These are phyloP conservation scores for Fraxinus pennsylvanica DNA, from an alignment of 257 asterid genomes.

Conservation along the genomic window DNA sequence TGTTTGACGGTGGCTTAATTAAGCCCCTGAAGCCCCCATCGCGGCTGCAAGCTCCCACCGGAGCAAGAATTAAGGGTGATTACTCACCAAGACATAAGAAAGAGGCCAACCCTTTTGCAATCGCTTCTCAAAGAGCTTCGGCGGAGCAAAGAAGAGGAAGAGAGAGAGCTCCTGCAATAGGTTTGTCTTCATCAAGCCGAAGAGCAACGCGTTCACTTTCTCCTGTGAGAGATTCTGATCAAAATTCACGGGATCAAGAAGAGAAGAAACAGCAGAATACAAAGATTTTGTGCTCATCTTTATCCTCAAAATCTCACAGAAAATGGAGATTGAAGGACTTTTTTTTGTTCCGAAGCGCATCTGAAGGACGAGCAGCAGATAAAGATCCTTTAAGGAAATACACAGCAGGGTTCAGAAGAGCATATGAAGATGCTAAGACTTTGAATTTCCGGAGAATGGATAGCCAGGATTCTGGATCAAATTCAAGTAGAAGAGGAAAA, in stretches of 20 bases:
- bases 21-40: constrained; percentile 47
- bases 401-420: constrained; percentile 27
- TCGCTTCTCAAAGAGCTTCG: neutral
- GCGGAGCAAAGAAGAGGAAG: neutral
- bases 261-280: neutral
- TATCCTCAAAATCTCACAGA: constrained; percentile 20
- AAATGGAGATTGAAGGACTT: constrained; percentile 47
- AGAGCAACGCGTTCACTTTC: constrained; percentile 67
- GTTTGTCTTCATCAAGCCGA: constrained; percentile 38
- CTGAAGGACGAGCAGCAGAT: constrained; percentile 47
- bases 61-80: constrained; percentile 6
- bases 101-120: neutral
- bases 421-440: neutral
- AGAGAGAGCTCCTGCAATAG: neutral
- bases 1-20: constrained; percentile 75
- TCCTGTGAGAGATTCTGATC: constrained; percentile 48
- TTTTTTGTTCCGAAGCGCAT: constrained; percentile 49
- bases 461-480: neutral
- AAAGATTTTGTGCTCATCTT: neutral
- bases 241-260: constrained; percentile 39
- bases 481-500: neutral
- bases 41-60: neutral
- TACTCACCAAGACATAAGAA: neutral
- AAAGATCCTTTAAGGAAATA: constrained; percentile 50
- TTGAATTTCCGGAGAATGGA: neutral